phyloP scores from a whole-genome alignment of 2,329 filamentous ascomycete species.

The Sphaerostilbella broomeana region DNA sequence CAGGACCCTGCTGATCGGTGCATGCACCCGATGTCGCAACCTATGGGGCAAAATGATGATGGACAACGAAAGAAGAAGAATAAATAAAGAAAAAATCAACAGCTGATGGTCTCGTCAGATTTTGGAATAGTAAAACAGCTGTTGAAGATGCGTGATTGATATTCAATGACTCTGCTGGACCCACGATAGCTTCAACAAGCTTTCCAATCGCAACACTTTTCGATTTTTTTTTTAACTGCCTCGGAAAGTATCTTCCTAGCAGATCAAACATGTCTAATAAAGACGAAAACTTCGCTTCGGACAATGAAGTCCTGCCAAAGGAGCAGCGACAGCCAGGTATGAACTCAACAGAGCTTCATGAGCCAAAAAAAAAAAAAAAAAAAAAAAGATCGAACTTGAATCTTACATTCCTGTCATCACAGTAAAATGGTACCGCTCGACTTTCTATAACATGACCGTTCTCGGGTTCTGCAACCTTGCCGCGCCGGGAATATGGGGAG shows the following conservation, averaged over 20 bases:
- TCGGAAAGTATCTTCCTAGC: too few species aligned
- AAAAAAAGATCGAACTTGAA: background rate
- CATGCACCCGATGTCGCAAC: constrained; percentile 10
- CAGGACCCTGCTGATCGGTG: constrained; percentile 2
- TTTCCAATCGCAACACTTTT: too few species aligned
- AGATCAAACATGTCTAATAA: constrained; percentile 8
- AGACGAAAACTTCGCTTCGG: constrained; percentile 2
- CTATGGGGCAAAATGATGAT: too few species aligned
- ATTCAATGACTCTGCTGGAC: too few species aligned
- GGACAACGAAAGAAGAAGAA: too few species aligned
- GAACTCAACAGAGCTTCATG: background rate
- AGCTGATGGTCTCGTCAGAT: background rate
- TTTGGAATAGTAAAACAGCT: constrained; percentile 1
- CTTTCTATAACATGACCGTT: constrained; percentile 66
- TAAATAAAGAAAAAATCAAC: background rate
- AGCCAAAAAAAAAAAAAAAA: too few species aligned
- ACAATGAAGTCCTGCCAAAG: constrained; percentile 19
- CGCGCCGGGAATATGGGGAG: constrained; percentile 65
- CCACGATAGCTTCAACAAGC: too few species aligned
- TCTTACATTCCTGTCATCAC: background rate
- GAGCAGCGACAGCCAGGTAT: constrained; percentile 26
- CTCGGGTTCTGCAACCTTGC: constrained; percentile 65
- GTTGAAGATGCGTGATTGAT: constrained; percentile 6
- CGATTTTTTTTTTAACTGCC: too few species aligned
- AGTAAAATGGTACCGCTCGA: constrained; percentile 65